phyloP scores from a whole-genome alignment of 1,284 basidiomycete genomes.

The Puccinia triticina region DNA sequence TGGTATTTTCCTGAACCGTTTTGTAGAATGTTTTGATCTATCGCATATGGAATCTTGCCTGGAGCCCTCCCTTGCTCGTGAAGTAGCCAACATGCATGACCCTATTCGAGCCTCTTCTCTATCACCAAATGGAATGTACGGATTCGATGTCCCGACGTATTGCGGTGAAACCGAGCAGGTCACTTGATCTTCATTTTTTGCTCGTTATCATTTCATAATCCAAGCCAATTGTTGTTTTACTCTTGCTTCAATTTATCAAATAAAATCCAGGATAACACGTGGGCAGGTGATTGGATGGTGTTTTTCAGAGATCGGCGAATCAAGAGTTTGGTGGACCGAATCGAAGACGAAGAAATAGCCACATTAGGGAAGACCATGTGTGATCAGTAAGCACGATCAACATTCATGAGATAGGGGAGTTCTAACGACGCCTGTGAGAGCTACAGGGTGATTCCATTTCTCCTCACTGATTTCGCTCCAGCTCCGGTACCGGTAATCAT shows the following conservation, averaged over 20 bases:
- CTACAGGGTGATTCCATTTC: constrained; percentile 72
- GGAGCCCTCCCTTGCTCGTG: constrained; percentile 12
- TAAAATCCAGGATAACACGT: constrained; percentile 35
- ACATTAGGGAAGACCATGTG: constrained; percentile 67
- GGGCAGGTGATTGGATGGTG: constrained; percentile 64
- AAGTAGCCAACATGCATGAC: constrained; percentile 35
- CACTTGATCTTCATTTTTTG: not conserved
- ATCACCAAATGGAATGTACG: constrained; percentile 64
- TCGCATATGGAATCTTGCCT: not conserved
- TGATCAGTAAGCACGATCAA: constrained; percentile 64
- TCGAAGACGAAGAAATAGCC: constrained; percentile 64
- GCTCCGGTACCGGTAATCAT: constrained; percentile 72
- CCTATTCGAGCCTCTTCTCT: not conserved
- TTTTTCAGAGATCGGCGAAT: constrained; percentile 69
- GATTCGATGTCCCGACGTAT: constrained; percentile 76
- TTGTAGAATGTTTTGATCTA: constrained; percentile 36
- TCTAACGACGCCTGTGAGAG: not conserved
- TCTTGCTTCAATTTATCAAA: not conserved
- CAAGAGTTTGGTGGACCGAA: constrained; percentile 65
- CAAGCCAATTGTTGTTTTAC: constrained; percentile 11
- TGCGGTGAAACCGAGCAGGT: constrained; percentile 75
- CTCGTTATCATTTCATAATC: constrained; percentile 10
- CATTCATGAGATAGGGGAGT: not conserved
- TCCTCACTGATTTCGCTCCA: constrained; percentile 67
- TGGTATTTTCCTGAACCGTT: not conserved